Base-by-base conservation (phyloP, 2,329 filamentous ascomycete species). In the Erysiphe neolycopersici region DNA sequence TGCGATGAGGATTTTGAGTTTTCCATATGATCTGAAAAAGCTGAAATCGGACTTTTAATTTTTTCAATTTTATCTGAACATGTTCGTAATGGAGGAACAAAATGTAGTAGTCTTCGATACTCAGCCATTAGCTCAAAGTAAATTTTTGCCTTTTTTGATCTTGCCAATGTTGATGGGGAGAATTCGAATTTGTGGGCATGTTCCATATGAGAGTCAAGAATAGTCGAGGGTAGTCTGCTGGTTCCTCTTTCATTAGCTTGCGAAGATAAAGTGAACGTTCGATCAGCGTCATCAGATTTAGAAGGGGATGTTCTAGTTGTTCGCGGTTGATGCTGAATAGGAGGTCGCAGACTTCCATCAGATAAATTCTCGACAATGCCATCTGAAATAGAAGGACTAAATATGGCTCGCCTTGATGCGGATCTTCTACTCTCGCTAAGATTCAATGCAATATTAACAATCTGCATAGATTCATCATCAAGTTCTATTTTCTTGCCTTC, bases 371-470 rank as follows among this genome's bases (percentile, higher is more conserved):
- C 52, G 56, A 71, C 61, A 61, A 68, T 14, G 53, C 53, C 26
- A 58, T 45, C 33, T 5, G 48, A 36, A 16, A 55, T 43, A 60
- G 59, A 48, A 4, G 71, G 65, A 3, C 36, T 16, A n/a, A 17
- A 13, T 5, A 29, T n/a, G 5, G 26, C 32, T 59, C 63, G 68
- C 59, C 64, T 70, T 58, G 62, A 72, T 47, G 65, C 79, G 60
- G 67, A 67, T 54, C 73, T 72, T 49, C 74, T 72, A 54, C 77
- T 81, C 59, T 94, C 83, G 62, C 80, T 92, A 42, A 95, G 61
- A 49, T 78, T 89, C 51, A 95, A 61, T 1, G 87, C 87, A 70
- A 95, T 80, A 54, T 84, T 84, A 37, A 95, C 83, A 49, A 95
- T 91, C 58, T 93, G 81, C 4, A 78, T 73, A 8, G 85, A 79